These are phyloP conservation scores for Micromonas pusilla DNA, from an alignment of 139 green algal genomes.

Conservation along the genomic window DNA sequence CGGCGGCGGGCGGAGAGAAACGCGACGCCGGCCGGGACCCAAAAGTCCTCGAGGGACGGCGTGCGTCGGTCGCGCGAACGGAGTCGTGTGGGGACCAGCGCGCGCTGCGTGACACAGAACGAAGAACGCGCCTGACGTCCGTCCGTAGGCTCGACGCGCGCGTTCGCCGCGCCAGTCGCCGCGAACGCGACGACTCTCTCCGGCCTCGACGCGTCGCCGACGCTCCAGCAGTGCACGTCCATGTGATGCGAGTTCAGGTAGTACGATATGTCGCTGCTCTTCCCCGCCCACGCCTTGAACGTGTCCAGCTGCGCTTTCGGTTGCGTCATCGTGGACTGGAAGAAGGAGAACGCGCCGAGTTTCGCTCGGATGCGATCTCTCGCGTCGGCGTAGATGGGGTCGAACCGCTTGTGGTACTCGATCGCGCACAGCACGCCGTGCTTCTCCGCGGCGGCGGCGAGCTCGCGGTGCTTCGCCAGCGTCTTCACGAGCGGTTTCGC, in stretches of 20 bases:
- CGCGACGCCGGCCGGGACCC: too few relatives aligned
- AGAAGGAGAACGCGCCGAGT: slow-evolving; percentile 61
- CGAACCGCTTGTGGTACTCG: slow-evolving; percentile 68
- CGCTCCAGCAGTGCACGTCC: slow-evolving; percentile 47
- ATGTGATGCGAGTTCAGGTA: slow-evolving; percentile 70
- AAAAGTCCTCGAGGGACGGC: too few relatives aligned
- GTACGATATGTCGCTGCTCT: slow-evolving; percentile 59
- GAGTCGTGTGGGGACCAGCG: too few relatives aligned
- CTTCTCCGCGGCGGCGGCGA: slow-evolving; percentile 38
- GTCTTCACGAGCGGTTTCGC: slow-evolving; percentile 58
- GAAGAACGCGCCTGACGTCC: too few relatives aligned
- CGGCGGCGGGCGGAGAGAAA: too few relatives aligned
- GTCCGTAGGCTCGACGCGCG: slow-evolving; percentile 34
- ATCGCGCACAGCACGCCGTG: slow-evolving; percentile 41
- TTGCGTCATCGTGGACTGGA: slow-evolving; percentile 57
- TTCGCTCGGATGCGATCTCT: slow-evolving; percentile 36
- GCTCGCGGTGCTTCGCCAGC: slow-evolving; percentile 42
- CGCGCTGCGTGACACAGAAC: too few relatives aligned
- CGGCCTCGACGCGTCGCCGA: slow-evolving; percentile 37
- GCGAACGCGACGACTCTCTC: slow-evolving; percentile 47
- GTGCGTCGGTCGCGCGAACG: too few relatives aligned
- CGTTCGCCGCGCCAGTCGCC: slow-evolving; percentile 42
- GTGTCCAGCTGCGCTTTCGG: slow-evolving; percentile 59
- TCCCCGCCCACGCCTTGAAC: slow-evolving; percentile 43
- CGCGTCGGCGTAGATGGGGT: slow-evolving; percentile 62